Base-by-base conservation (phyloP, 164 flowering plant genomes). In the Dillenia turbinata region DNA sequence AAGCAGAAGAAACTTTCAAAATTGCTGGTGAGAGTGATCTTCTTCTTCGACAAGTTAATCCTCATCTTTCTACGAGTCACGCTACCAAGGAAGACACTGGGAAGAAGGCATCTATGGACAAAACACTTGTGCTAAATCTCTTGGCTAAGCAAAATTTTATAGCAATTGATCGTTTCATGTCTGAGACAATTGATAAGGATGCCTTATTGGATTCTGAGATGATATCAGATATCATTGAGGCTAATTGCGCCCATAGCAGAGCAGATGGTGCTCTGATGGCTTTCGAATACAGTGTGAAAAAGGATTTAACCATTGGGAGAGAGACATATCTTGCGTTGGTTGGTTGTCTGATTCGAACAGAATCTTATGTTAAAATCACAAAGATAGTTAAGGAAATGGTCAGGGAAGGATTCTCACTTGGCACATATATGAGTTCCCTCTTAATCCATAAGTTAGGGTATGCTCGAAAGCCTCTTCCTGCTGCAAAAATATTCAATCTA, bases 1-100 rank as follows among this genome's bases (percentile, higher is more conserved):
- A 76, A 72, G 98, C 92, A 44, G 73, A 75, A 40, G 71, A 81
- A 66, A 60, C 82, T 22, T 68, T 87, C 6, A 71, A 65, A 73
- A 63, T 9, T 56, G 76, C 81, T n/a, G 89, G 85, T 49, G 83
- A 83, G 70, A 77, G 78, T 68, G 80, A 76, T 69, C 26, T 49
- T 24, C 93, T 91, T 24, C 87, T 90, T 26, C 76, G 75, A 75
- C 76, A 87, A 79, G 89, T 75, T 55, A 80, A 89, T 79, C 91
- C 83, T 52, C 97, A 94, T 73, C 53, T 86, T 12, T 69, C 72
- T 12, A 24, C 15, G 65, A 77, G 77, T 61, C 59, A 51, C 44
- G 13, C 47, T 52, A 47, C 64, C 24, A 55, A 64, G 52, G 73
- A 69, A 19, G 70, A 57, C 51, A 49, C 40, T 7, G 69, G 61